Percentiles rank a stretch among this genome's conserved stretches.
Conservation (phyloP, 192 early-diverging fungal genomes). For the Coemansia sp. region DNA sequence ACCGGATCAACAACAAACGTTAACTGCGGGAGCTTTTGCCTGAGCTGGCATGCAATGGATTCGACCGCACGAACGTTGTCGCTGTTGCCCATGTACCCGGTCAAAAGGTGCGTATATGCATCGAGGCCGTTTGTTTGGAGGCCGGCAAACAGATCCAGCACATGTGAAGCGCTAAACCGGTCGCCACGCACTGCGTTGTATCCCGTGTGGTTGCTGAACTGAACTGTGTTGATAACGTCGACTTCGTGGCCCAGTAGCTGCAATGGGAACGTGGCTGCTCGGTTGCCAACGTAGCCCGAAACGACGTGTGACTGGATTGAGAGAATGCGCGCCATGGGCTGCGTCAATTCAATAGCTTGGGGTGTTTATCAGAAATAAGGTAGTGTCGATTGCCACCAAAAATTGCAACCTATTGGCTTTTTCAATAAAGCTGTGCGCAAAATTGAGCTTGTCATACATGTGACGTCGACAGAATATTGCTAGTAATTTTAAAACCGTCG, state of each 20-base stretch:
- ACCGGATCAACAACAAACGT: slow-evolving; percentile 79
- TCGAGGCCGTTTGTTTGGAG: slow-evolving; percentile 73
- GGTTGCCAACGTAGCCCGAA: slow-evolving; percentile 75
- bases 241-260: slow-evolving; percentile 90
- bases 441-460: no score
- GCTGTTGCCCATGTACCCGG: slow-evolving; percentile 84
- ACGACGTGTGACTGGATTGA: slow-evolving; percentile 67
- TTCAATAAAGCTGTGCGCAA: no score
- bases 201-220: slow-evolving; percentile 92
- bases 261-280: slow-evolving; percentile 88
- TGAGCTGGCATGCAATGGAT: slow-evolving; percentile 58
- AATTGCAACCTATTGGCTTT: no score
- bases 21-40: slow-evolving; percentile 43
- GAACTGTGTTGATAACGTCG: slow-evolving; percentile 89
- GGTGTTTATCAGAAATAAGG: no score
- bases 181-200: slow-evolving; percentile 76
- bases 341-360: no score
- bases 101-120: slow-evolving; percentile 77
- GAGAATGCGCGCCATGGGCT: slow-evolving; percentile 33
- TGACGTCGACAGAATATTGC: no score
- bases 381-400: no score
- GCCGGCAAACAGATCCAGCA: slow-evolving; percentile 71
- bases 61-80: slow-evolving; percentile 62
- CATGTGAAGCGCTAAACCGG: slow-evolving; percentile 61
- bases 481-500: no score